A percentile compares a stretch with the other conserved stretches of the same genome.
Conservation (phyloP, 306 rosid genomes). For the Ormosia emarginata region DNA sequence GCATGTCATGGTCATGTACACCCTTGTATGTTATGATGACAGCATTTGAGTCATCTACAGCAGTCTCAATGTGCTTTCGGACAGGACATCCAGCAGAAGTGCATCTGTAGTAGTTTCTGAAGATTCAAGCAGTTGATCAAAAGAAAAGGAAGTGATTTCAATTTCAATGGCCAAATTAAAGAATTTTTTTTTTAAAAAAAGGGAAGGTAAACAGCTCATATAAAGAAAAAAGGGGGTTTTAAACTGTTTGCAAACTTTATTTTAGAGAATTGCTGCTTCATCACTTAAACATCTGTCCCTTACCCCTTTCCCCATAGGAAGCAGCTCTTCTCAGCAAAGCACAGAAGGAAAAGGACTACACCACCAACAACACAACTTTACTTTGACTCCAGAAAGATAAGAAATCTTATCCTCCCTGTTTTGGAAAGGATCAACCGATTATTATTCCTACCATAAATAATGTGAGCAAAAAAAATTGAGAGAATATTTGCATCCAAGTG, state of each 20-base stretch:
- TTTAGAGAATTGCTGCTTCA: constrained; percentile 12
- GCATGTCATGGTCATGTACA: constrained; percentile 84
- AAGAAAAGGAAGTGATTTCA: constrained; percentile 6
- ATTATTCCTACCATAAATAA: background rate
- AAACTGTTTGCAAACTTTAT: background rate
- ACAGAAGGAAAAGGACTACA: background rate
- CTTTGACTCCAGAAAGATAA: background rate
- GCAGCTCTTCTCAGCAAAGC: constrained; percentile 6
- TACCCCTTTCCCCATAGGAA: background rate
- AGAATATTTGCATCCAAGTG: background rate
- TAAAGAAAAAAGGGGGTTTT: background rate
- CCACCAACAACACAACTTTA: background rate
- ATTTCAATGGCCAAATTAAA: background rate
- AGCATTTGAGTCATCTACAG: constrained; percentile 55
- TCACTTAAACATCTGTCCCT: background rate
- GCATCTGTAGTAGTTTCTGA: constrained; percentile 97
- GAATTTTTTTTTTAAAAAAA: too few species aligned
- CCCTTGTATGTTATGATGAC: constrained; percentile 79
- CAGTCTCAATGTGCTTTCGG: constrained; percentile 83
- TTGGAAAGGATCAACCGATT: background rate
- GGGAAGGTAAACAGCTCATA: background rate
- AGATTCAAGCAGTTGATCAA: constrained; percentile 23
- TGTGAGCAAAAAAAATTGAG: background rate
- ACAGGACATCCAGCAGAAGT: constrained; percentile 99
- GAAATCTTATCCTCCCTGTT: constrained; percentile 8